A percentile compares a stretch with the other conserved stretches of the same genome.
Conservation (phyloP, 1,139 yeast genomes). For the Meyerozyma carpophila region DNA sequence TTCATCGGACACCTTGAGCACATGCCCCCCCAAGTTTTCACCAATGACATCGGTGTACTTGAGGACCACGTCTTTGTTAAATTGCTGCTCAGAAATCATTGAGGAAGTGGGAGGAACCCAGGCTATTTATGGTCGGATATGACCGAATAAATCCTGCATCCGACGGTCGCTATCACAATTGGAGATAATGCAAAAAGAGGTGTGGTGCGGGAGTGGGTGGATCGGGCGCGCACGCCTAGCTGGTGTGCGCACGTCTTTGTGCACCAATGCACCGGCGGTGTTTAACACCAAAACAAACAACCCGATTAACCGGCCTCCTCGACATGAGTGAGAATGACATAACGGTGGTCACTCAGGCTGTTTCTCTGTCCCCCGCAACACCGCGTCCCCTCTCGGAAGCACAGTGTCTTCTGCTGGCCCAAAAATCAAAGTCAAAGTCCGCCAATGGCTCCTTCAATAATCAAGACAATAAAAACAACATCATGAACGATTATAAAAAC, state of each 20-base stretch:
- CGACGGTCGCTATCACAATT: too few relatives aligned
- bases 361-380: background rate
- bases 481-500: background rate
- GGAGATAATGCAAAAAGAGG: background rate
- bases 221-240: background rate
- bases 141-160: background rate
- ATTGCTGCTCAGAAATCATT: conserved; percentile 32
- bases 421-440: background rate
- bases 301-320: background rate
- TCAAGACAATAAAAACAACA: background rate
- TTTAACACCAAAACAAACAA: background rate
- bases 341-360: background rate
- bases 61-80: conserved; percentile 40
- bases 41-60: conserved; percentile 67
- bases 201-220: too few relatives aligned
- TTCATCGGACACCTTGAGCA: conserved; percentile 71
- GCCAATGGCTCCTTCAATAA: background rate
- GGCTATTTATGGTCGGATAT: background rate
- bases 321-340: conserved; percentile 1
- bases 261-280: background rate
- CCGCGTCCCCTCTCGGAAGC: background rate
- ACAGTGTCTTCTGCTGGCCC: background rate
- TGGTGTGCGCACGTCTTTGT: background rate
- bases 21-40: conserved; percentile 73
- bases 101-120: conserved; percentile 16